These are phyloP conservation scores for Penicillium daleae DNA, from an alignment of 495 filamentous ascomycete genomes.

Conservation along the genomic window DNA sequence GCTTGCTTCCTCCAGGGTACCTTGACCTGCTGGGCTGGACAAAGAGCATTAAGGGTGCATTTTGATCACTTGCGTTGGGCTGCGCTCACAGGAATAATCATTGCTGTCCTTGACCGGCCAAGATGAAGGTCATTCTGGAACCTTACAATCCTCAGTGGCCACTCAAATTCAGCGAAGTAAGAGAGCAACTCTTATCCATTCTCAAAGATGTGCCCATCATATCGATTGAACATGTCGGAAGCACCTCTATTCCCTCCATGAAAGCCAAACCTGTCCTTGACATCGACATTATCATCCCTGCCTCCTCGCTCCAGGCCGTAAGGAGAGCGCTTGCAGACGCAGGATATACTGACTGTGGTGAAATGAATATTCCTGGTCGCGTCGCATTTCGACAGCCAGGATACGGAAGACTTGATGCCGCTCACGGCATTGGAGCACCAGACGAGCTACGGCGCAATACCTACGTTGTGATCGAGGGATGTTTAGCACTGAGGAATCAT, in stretches of 20 bases:
- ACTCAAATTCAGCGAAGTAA: neutral
- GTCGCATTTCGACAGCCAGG: conserved; percentile 1
- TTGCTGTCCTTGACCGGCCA: too few relatives aligned
- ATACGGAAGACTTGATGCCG: neutral
- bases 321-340: neutral
- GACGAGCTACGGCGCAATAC: conserved; percentile 6
- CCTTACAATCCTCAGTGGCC: conserved; percentile 1
- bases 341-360: conserved; percentile 3
- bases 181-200: neutral
- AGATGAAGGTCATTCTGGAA: neutral
- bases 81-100: too few relatives aligned
- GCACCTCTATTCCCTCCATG: conserved; percentile 12
- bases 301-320: conserved; percentile 7
- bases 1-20: neutral
- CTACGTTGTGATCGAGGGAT: conserved; percentile 13
- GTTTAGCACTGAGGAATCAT: conserved; percentile 12
- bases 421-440: neutral
- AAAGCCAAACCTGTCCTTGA: conserved; percentile 17
- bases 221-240: conserved; percentile 17
- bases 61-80: neutral
- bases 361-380: neutral
- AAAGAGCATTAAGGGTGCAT: neutral
- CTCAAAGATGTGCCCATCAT: conserved; percentile 1
- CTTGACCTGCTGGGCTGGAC: neutral
- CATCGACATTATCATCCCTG: conserved; percentile 14